A percentile compares a stretch with the other conserved stretches of the same genome.
Conservation (phyloP, 768 basidiomycete species). For the Melanogaster broomeanus region DNA sequence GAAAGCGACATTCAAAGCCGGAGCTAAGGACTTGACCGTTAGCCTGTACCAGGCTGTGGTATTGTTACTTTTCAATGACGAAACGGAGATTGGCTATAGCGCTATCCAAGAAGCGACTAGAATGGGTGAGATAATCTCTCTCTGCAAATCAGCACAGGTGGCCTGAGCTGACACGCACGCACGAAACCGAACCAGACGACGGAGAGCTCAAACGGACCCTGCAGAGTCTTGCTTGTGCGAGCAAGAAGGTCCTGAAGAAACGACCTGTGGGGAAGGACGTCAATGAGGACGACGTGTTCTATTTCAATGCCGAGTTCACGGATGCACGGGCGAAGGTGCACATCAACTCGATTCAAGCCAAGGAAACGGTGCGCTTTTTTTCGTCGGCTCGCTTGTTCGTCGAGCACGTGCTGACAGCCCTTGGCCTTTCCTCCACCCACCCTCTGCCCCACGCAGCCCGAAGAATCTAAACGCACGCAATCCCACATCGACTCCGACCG, state of each 20-base stretch:
- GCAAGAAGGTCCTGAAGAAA: slow-evolving; percentile 86
- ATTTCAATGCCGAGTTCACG: slow-evolving; percentile 80
- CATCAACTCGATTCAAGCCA: slow-evolving; percentile 95
- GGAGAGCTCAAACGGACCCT: slow-evolving; percentile 79
- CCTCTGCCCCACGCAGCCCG: slow-evolving; percentile 50
- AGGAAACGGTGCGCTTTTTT: slow-evolving; percentile 72
- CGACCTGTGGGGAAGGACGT: slow-evolving; percentile 79
- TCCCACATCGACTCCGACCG: slow-evolving; percentile 86
- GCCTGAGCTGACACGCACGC: slow-evolving; percentile 14
- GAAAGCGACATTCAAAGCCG: slow-evolving; percentile 64
- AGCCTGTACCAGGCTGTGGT: slow-evolving; percentile 91
- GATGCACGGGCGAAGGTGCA: slow-evolving; percentile 79
- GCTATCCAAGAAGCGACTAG: slow-evolving; percentile 69
- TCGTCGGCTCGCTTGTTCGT: background rate
- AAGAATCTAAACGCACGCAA: slow-evolving; percentile 84
- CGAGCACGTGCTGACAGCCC: background rate
- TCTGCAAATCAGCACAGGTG: slow-evolving; percentile 9
- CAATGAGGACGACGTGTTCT: slow-evolving; percentile 71
- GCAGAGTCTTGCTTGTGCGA: slow-evolving; percentile 91
- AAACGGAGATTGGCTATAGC: slow-evolving; percentile 55
- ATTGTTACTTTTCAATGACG: slow-evolving; percentile 82
- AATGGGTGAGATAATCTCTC: slow-evolving; percentile 67
- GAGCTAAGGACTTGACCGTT: slow-evolving; percentile 84
- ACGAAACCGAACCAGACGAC: slow-evolving; percentile 52
- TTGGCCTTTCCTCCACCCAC: background rate